phyloP scores from a whole-genome alignment of 2,329 filamentous ascomycete species.

The Kalmusia sp. region DNA sequence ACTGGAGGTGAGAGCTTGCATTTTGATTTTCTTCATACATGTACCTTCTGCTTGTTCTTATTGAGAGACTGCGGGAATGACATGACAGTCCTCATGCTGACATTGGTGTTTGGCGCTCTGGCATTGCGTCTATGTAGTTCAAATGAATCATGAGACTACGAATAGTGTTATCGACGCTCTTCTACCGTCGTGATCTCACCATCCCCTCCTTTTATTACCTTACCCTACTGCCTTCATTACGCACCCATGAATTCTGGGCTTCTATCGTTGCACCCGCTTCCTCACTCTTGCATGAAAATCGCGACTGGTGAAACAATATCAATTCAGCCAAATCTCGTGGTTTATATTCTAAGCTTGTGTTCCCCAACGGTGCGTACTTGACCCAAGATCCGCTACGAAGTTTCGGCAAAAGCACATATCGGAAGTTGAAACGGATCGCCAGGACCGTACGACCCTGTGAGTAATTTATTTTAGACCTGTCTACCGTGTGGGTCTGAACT shows the following conservation, averaged over 20 bases:
- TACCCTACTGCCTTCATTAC: too few relatives aligned
- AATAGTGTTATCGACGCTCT: too few relatives aligned
- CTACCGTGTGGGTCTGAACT: slow-evolving; percentile 11
- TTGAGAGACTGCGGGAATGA: too few relatives aligned
- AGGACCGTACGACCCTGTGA: slow-evolving; percentile 17
- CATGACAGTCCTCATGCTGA: too few relatives aligned
- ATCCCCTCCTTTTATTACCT: too few relatives aligned
- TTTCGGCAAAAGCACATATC: slow-evolving; percentile 2
- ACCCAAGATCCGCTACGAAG: neutral
- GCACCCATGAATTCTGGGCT: too few relatives aligned
- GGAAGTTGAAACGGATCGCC: slow-evolving; percentile 12
- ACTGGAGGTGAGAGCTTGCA: neutral
- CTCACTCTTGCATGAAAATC: neutral
- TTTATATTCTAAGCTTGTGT: slow-evolving; percentile 12
- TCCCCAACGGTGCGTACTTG: slow-evolving; percentile 14
- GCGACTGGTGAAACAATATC: neutral
- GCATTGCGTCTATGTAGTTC: too few relatives aligned
- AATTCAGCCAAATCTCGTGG: neutral
- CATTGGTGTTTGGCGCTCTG: too few relatives aligned
- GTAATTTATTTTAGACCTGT: slow-evolving; percentile 16
- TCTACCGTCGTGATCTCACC: too few relatives aligned
- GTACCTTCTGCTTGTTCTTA: neutral
- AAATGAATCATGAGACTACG: too few relatives aligned
- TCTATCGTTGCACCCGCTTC: neutral
- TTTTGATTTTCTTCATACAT: neutral